A percentile compares a stretch with the other conserved stretches of the same genome.
These are phyloP conservation scores for Trifolium dubium DNA, from an alignment of 306 rosid species.

Conservation along the genomic window DNA sequence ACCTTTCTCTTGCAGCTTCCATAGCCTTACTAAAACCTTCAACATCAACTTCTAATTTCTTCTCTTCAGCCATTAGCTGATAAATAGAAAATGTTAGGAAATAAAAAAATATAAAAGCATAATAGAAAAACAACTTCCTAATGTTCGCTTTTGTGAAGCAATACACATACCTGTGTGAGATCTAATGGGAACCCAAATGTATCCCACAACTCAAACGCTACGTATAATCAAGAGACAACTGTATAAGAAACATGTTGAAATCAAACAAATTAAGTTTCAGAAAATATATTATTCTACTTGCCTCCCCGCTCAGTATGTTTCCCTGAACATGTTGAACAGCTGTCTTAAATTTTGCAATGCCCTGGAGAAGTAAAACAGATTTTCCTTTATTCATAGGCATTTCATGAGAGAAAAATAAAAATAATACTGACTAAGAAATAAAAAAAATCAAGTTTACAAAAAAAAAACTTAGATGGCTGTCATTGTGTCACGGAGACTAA, in stretches of 20 bases:
- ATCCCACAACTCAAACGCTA: constrained; percentile 95
- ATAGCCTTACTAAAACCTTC: constrained; percentile 75
- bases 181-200: constrained; percentile 94
- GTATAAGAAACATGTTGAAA: constrained; percentile 39
- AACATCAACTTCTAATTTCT: constrained; percentile 75
- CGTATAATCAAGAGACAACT: constrained; percentile 59
- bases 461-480: constrained; percentile 10
- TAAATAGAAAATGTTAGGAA: constrained; percentile 37
- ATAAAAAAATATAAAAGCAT: constrained; percentile 8
- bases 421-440: too few relatives aligned
- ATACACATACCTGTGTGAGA: constrained; percentile 82
- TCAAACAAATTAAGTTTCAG: constrained; percentile 1
- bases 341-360: constrained; percentile 84
- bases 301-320: constrained; percentile 90
- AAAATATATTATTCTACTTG: constrained; percentile 48
- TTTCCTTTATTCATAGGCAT: constrained; percentile 6
- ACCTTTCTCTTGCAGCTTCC: constrained; percentile 95
- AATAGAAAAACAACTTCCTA: constrained; percentile 24
- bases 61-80: constrained; percentile 98
- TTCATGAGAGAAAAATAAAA: too few relatives aligned
- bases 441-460: neutral
- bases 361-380: constrained; percentile 56
- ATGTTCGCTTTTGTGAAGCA: constrained; percentile 25
- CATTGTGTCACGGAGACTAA: constrained; percentile 16
- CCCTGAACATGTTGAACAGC: constrained; percentile 89